Base-by-base conservation (phyloP, 805 yeast species). In the Tanozyma kutaoensis region DNA sequence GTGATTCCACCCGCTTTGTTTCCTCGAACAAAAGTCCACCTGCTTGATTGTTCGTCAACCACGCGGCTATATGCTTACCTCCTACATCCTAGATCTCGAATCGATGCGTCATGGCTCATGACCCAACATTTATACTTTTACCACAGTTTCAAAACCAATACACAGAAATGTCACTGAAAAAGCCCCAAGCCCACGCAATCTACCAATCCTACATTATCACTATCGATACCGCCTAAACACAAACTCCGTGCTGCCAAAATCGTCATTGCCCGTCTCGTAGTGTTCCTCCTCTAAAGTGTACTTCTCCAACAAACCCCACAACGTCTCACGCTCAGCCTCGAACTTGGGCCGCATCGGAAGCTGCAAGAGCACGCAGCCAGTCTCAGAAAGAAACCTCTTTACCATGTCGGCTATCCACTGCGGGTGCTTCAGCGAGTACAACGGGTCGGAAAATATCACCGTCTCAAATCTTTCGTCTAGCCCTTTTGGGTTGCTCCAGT, bases 371-470 rank as follows among this genome's bases (percentile, higher is more conserved):
- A 85, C 71, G 6, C 64, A 44, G 0, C 77, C 53, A 3, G 43
- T 48, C 9, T 31, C 30, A 1, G 47, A 46, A 13, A 75, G 40
- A 28, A 80, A 73, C 23, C 40, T 36, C 3, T 42, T 39, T 5
- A 86, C 54, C 64, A 81, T 75, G 26, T 67, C 48, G 4, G 68
- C 66, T 1, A 88, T 72, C 72, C 80, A 69, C 11, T 48, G 46
- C 1, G 96, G 96, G 43, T 88, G 97, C 18, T 69, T 64, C 0
- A 76, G 55, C 1, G 95, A 79, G 47, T 91, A 88, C 2, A 88
- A 72, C 0, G 96, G 95, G 48, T 88, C 98, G 13, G 95, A 78
- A 4, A 84, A 51, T 0, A 91, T 55, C 4, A 88, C 58, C 0
- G 82, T 68, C 22, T 68, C 63, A 45, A 66, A 82, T 23, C 47